Evolutionary conservation across 352 stramenopile species (phyloP).

Genomic region (Pythium insidiosum): DNA sequence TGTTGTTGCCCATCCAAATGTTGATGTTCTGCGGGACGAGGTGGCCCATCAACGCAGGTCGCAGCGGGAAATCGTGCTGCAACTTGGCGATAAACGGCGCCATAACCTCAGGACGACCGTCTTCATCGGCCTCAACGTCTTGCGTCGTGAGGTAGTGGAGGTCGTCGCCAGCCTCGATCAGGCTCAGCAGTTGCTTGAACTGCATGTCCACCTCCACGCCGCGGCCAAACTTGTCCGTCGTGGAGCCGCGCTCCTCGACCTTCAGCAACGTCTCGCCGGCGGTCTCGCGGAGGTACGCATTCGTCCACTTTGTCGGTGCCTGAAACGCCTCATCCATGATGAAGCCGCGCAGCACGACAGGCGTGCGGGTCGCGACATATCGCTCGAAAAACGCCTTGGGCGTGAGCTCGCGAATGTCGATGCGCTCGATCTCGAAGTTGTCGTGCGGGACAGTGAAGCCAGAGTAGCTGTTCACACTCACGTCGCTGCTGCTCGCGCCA

Average conservation of each 20-base stretch:
- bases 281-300: conserved; percentile 54
- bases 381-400: conserved; percentile 70
- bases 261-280: conserved; percentile 61
- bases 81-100: conserved; percentile 75
- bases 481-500: neutral
- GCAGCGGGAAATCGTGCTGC: conserved; percentile 75
- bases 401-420: conserved; percentile 39
- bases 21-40: conserved; percentile 95
- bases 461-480: conserved; percentile 42
- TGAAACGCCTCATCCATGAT: conserved; percentile 44
- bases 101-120: conserved; percentile 80
- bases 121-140: conserved; percentile 71
- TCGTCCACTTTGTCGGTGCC: conserved; percentile 60
- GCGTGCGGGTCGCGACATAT: conserved; percentile 71
- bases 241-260: conserved; percentile 65
- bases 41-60: conserved; percentile 73
- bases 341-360: conserved; percentile 69
- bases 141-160: conserved; percentile 89
- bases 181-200: conserved; percentile 65
- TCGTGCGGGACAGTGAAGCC: conserved; percentile 39
- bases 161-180: conserved; percentile 61
- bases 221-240: conserved; percentile 73
- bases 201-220: conserved; percentile 82
- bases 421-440: conserved; percentile 39
- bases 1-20: conserved; percentile 94